Base-by-base conservation (phyloP, 805 yeast species). In the Priceomyces haplophilus region DNA sequence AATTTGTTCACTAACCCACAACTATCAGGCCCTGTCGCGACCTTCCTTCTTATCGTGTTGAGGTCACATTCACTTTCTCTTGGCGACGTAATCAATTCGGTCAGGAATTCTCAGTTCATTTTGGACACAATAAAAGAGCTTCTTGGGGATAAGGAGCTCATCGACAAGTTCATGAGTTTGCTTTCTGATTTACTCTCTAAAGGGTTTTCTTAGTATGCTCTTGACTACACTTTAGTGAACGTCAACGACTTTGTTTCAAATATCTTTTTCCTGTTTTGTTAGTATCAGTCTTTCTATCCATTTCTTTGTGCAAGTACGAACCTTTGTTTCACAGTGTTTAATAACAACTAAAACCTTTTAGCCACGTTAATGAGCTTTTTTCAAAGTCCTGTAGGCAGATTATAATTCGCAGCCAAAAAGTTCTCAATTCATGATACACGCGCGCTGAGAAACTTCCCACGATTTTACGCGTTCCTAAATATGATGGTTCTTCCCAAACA, bases 1-100 rank as follows among this genome's bases (percentile, higher is more conserved):
- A 51, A 54, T 46, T 49, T 60, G 31, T 42, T 60, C 33, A 59
- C 62, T 24, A 51, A 52, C 13, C 63, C 64, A 7, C 56, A 55
- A 17, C 51, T 60, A 37, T 53, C 62, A 23, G 50, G 42, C n/a
- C 65, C 65, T 10, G 45, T 54, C 21, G 62, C 65, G 12, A 55
- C 56, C 40, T 58, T 59, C 36, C 48, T 59, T 44, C 41, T 46
- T 15, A 47, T 45, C 15, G 51, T 60, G 37, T 42, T 59, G 37
- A 48, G 49, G 34, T 58, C 65, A 4, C 50, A 50, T 20, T 61
- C 64, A 2, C 46, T 59, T 29, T 44, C 60, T 7, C 39, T 56
- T 23, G 19, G 46, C 20, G 55, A 58, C 13, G 43, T 60, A 30
- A 40, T 54, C 13, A 46, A 31, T 11, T 55, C 60, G 12, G 47